Base-by-base conservation (phyloP, 2,329 filamentous ascomycete species). In the Plectosphaerella plurivora region DNA sequence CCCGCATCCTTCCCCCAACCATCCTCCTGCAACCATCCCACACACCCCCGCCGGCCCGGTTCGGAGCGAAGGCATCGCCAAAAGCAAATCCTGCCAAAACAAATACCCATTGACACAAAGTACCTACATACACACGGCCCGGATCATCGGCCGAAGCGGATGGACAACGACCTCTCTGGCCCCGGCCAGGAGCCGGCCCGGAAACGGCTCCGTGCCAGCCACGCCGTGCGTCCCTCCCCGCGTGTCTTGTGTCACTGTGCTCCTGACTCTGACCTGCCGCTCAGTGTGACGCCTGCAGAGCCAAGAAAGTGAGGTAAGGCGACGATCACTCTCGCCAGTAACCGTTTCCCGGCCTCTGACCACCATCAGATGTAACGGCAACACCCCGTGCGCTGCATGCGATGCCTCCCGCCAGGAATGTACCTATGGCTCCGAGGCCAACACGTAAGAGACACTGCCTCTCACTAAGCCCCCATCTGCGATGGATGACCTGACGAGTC, bases 281-380 rank as follows among this genome's bases (percentile, higher is more conserved):
- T 10, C 45, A 78, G 75, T 78, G 75, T 53, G 74, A 78, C 58
- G 63, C 69, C 7, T 78, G 75, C 60, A 68, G 75, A 52, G 65
- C 68, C 49, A 68, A 72, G 51, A 78, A 78, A 64, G 76, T 76
- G 51, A 69, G 74, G 75, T 75, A 54, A 53, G 54, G 15, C 39
- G 16, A 50, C 15, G 16, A 16, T 25, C 14, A 9, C 24, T 28
- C 25, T 39, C 47, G 20, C 53, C 54, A 48, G 33, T 15, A 50
- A 22, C 3, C 22, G 50, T 46, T 47, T 5, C 45, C 15, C 10
- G 41, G n/a, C 6, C 11, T 47, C 22, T 50, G 45, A 55, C 52
- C 52, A 45, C 36, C 33, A 16, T 41, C 51, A 77, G 74, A 65
- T 78, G 75, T 52, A 73, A 78, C 58, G 75, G 75, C 14, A 69